Conservation (phyloP, 306 rosid species). For the Corylus avellana region DNA sequence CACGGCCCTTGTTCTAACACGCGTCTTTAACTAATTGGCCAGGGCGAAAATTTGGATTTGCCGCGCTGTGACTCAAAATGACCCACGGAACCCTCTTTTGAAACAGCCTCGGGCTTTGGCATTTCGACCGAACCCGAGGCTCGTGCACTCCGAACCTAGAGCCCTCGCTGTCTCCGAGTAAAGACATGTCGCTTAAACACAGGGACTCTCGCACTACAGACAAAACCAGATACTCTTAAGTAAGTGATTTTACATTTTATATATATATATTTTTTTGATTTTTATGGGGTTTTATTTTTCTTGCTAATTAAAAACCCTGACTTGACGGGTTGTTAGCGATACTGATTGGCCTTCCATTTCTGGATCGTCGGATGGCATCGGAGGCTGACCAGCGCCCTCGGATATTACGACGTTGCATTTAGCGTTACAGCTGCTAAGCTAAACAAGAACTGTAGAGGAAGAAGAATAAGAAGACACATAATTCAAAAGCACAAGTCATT, state of each 20-base stretch:
- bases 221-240: conserved; percentile 36
- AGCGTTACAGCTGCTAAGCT: neutral
- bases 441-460: neutral
- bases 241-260: neutral
- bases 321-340: conserved; percentile 23
- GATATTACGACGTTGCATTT: neutral
- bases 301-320: neutral
- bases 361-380: conserved; percentile 31
- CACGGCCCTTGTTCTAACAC: conserved; percentile 7
- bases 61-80: conserved; percentile 61
- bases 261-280: neutral
- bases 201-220: conserved; percentile 34
- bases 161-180: neutral
- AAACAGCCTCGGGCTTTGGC: conserved; percentile 51
- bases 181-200: conserved; percentile 33
- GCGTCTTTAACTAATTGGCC: conserved; percentile 27
- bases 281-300: neutral
- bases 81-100: conserved; percentile 29
- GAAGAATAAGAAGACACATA: conserved; percentile 13
- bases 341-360: neutral
- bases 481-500: conserved; percentile 16
- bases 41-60: conserved; percentile 65
- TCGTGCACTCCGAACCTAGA: conserved; percentile 37
- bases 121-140: conserved; percentile 40
- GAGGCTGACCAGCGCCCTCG: conserved; percentile 25